phyloP scores from a whole-genome alignment of 192 early-diverging fungal species.

The Entomortierella lignicola region DNA sequence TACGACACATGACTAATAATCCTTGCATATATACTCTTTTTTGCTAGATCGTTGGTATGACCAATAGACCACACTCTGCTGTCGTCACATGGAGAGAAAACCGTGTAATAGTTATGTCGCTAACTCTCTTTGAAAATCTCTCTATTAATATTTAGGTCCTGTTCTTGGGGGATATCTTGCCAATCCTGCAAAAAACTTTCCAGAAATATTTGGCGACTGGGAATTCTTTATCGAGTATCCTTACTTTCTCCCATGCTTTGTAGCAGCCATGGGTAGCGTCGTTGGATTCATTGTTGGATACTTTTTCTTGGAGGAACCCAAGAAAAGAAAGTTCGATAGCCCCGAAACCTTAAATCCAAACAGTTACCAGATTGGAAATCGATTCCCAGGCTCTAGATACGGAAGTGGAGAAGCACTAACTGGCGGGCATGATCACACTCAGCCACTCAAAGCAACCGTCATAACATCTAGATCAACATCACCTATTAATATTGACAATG shows the following conservation, averaged over 20 bases:
- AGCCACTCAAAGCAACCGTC: neutral
- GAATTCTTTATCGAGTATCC: constrained; percentile 74
- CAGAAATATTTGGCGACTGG: constrained; percentile 66
- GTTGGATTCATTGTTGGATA: constrained; percentile 73
- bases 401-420: neutral
- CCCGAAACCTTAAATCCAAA: neutral
- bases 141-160: constrained; percentile 70
- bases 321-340: neutral
- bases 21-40: constrained; percentile 61
- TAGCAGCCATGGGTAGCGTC: constrained; percentile 70
- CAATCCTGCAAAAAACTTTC: constrained; percentile 77
- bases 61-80: too few species aligned
- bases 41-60: constrained; percentile 18
- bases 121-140: too few species aligned
- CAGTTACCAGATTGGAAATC: neutral
- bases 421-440: neutral
- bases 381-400: neutral
- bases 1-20: too few species aligned
- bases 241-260: constrained; percentile 87
- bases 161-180: constrained; percentile 85
- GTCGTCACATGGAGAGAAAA: too few species aligned
- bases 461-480: neutral
- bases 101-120: too few species aligned
- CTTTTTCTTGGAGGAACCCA: constrained; percentile 74
- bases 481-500: constrained; percentile 2